phyloP scores from a whole-genome alignment of 768 basidiomycete genomes.

The Astraeus odoratus region DNA sequence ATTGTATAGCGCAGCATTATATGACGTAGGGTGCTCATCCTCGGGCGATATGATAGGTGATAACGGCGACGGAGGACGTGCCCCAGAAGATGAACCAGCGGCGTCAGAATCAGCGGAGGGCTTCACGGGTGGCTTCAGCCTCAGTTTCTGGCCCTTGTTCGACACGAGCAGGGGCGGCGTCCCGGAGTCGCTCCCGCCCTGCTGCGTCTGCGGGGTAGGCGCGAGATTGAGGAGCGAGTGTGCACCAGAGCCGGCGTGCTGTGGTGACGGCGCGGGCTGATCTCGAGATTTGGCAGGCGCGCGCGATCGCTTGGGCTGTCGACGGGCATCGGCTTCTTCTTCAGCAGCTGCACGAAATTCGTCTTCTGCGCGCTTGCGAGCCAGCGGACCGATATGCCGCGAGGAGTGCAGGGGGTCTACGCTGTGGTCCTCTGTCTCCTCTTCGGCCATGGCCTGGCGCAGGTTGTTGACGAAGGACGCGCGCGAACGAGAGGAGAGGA shows the following conservation, averaged over 20 bases:
- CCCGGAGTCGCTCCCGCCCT: conserved; percentile 7
- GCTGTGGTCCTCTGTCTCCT: conserved; percentile 36
- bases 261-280: conserved; percentile 21
- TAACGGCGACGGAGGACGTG: conserved; percentile 23
- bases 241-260: conserved; percentile 5
- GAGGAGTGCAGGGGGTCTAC: conserved; percentile 40
- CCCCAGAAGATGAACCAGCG: conserved; percentile 13
- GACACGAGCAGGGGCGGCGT: conserved; percentile 34
- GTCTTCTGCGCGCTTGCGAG: conserved; percentile 39
- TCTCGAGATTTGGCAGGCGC: conserved; percentile 33
- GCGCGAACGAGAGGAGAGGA: conserved; percentile 37
- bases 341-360: conserved; percentile 33
- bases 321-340: conserved; percentile 40
- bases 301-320: conserved; percentile 27
- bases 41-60: conserved; percentile 30
- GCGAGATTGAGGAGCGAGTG: conserved; percentile 24
- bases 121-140: conserved; percentile 40
- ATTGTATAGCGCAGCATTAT: conserved; percentile 18
- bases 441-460: conserved; percentile 41
- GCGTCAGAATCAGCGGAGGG: conserved; percentile 19
- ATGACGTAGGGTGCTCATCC: conserved; percentile 22
- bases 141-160: conserved; percentile 40
- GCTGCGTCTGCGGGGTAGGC: conserved; percentile 16
- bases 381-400: conserved; percentile 39
- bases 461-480: conserved; percentile 41